A percentile compares a stretch with the other conserved stretches of the same genome.
Conservation (phyloP, 2,329 filamentous ascomycete species). For the Alternaria ventricosa region DNA sequence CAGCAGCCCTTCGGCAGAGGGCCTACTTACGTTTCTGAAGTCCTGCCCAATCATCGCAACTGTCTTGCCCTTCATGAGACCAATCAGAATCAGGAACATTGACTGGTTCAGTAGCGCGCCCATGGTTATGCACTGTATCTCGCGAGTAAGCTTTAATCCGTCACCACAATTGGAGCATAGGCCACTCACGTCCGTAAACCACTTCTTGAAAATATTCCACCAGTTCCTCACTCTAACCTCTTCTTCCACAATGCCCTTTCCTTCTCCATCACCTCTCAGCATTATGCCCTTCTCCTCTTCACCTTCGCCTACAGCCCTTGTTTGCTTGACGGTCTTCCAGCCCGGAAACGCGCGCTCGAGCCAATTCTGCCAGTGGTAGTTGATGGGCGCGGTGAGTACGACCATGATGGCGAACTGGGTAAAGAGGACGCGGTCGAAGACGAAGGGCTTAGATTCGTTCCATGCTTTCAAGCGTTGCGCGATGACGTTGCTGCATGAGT, state of each 20-base stretch:
- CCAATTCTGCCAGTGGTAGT: slow-evolving; percentile 84
- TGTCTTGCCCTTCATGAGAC: slow-evolving; percentile 54
- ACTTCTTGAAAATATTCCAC: slow-evolving; percentile 71
- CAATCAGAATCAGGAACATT: slow-evolving; percentile 67
- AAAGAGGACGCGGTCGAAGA: slow-evolving; percentile 48
- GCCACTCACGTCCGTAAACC: slow-evolving; percentile 61
- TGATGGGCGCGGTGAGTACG: slow-evolving; percentile 76
- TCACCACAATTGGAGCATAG: neutral
- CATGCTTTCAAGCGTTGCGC: slow-evolving; percentile 47
- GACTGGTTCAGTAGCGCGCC: slow-evolving; percentile 71
- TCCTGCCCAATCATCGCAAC: slow-evolving; percentile 38
- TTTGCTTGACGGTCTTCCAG: slow-evolving; percentile 36
- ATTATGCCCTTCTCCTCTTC: slow-evolving; percentile 41
- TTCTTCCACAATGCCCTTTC: slow-evolving; percentile 34
- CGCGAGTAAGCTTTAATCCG: slow-evolving; percentile 10
- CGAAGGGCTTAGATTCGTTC: slow-evolving; percentile 43
- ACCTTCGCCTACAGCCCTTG: slow-evolving; percentile 20
- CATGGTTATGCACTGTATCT: slow-evolving; percentile 60
- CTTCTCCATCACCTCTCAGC: slow-evolving; percentile 34
- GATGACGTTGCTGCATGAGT: slow-evolving; percentile 47
- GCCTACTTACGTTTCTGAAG: slow-evolving; percentile 46
- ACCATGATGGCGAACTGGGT: slow-evolving; percentile 63
- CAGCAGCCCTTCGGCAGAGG: slow-evolving; percentile 22
- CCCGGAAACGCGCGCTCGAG: slow-evolving; percentile 79
- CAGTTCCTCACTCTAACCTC: slow-evolving; percentile 42